Percentiles rank a stretch among this genome's conserved stretches.
These are phyloP conservation scores for Chytridium lagenaria DNA, from an alignment of 371 early-diverging fungal genomes.

Conservation along the genomic window DNA sequence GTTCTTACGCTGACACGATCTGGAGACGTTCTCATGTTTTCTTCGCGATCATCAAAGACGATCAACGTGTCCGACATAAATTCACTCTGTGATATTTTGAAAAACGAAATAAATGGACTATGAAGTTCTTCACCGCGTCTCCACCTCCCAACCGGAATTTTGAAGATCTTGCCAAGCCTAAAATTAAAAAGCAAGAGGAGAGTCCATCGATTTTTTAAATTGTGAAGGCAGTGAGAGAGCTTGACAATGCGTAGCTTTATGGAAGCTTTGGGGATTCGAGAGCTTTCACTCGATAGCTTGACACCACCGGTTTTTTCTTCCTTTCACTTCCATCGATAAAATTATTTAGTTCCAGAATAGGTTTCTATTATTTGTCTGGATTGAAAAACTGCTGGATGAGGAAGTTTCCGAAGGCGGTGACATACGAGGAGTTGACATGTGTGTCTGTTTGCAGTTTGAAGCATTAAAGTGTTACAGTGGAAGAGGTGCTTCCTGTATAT, in stretches of 20 bases:
- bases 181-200: neutral
- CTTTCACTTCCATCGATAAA: neutral
- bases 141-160: too few species aligned
- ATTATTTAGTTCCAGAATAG: neutral
- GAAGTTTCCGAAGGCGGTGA: neutral
- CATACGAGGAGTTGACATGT: slow-evolving; percentile 69
- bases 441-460: slow-evolving; percentile 23
- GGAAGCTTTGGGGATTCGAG: slow-evolving; percentile 57
- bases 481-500: slow-evolving; percentile 78
- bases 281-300: slow-evolving; percentile 68
- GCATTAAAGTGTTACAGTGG: slow-evolving; percentile 55
- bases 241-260: slow-evolving; percentile 64
- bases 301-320: slow-evolving; percentile 62
- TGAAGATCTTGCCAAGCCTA: too few species aligned
- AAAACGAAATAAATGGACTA: neutral
- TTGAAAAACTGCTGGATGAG: slow-evolving; percentile 62
- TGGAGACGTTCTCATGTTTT: neutral
- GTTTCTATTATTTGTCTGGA: slow-evolving; percentile 69
- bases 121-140: too few species aligned
- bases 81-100: neutral
- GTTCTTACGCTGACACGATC: too few species aligned
- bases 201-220: slow-evolving; percentile 43
- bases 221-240: slow-evolving; percentile 48
- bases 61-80: neutral
- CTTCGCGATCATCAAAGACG: neutral